These are phyloP conservation scores for Piper longum DNA, from an alignment of 164 flowering plant genomes.

Conservation along the genomic window DNA sequence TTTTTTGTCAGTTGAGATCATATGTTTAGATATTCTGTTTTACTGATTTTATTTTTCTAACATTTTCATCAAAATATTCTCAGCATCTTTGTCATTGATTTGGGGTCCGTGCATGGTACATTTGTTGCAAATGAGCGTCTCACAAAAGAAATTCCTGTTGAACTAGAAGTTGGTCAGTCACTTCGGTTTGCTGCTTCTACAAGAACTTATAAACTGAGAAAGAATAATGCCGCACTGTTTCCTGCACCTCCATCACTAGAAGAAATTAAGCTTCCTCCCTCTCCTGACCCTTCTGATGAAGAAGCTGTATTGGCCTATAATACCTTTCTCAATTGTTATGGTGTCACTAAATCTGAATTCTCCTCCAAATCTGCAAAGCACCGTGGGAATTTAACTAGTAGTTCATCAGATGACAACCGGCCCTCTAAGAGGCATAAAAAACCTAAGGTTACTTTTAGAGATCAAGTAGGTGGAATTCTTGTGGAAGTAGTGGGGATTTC, in stretches of 20 bases:
- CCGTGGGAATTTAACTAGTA: constrained; percentile 10
- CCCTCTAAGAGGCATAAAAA: constrained; percentile 51
- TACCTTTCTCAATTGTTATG: constrained; percentile 66
- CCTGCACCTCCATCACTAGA: constrained; percentile 53
- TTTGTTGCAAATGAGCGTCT: constrained; percentile 94
- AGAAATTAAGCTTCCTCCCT: constrained; percentile 61
- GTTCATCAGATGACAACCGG: constrained; percentile 29
- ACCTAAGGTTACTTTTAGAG: constrained; percentile 63
- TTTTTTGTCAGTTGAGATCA: neutral
- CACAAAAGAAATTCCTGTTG: constrained; percentile 78
- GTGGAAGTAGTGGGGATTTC: constrained; percentile 87
- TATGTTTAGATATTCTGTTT: neutral
- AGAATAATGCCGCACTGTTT: constrained; percentile 73
- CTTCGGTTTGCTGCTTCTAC: constrained; percentile 95
- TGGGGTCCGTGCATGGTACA: constrained; percentile 96
- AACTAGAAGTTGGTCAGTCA: constrained; percentile 94
- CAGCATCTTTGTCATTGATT: constrained; percentile 91
- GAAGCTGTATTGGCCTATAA: constrained; percentile 88
- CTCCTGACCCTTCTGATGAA: constrained; percentile 91
- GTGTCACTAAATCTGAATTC: constrained; percentile 30
- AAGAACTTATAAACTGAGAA: constrained; percentile 64
- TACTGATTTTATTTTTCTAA: neutral
- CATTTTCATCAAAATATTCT: neutral
- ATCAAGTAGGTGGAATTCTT: constrained; percentile 84
- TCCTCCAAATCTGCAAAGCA: constrained; percentile 11